Evolutionary conservation across 768 basidiomycete species (phyloP), one percentile per base, ranked within the genome.

Genomic region (Pisolithus orientalis): DNA sequence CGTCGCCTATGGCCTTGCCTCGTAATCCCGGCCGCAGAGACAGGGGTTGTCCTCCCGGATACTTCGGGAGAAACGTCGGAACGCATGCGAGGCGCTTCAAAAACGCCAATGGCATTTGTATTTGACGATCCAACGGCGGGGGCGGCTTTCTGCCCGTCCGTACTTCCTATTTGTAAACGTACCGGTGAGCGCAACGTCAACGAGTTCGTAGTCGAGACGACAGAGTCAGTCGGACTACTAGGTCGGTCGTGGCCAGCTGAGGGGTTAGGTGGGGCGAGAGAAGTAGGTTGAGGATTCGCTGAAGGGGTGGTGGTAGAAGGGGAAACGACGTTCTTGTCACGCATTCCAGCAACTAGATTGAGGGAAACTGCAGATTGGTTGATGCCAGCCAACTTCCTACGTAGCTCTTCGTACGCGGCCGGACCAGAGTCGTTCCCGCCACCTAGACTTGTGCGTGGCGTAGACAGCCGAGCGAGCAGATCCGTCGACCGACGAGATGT

Each of bases 51-150:
- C 59, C 85, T 72, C 4, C 90, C 93, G 1, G 93, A 94, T 3
- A 76, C 72, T 31, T 85, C 84, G 1, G 84, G 79, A 3, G 85
- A 87, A 2, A 75, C 76, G 21, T 90, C 87, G 5, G 80, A 72
- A 29, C 77, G 76, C 32, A 89, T 72, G 60, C 83, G 80, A 2
- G 91, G 85, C 0, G 87, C 77, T 60, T 97, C 89, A 52, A 96
- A 66, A 42, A 91, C 69, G 0, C 95, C 95, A 8, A 83, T 77
- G 0, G 89, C 95, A 61, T 85, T 94, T 6, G 84, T 80, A 62
- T 81, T 86, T 6, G 89, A 90, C 2, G 93, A 87, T 2, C 89
- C 94, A 39, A 98, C 72, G 4, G 94, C 91, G 27, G 96, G 89
- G 0, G 90, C 89, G 4, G 90, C 94, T 63, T 95, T 94, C 57